These are phyloP conservation scores for Rheum nobile DNA, from an alignment of 148 eudicot species.

Conservation along the genomic window DNA sequence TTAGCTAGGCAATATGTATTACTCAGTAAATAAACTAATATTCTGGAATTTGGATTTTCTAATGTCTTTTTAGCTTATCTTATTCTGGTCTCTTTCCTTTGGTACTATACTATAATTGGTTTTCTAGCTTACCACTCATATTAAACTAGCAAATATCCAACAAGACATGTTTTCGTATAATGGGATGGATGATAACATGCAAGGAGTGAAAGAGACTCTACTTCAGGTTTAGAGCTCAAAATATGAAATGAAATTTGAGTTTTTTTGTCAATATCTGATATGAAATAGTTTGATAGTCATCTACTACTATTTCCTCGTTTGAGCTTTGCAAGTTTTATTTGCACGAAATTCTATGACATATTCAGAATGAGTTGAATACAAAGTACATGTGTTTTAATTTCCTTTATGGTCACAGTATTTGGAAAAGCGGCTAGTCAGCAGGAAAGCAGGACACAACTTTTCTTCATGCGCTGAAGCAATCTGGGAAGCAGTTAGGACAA, in stretches of 20 bases:
- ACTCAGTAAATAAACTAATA: not conserved
- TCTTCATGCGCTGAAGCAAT: conserved; percentile 38
- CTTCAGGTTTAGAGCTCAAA: not conserved
- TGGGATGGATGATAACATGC: not conserved
- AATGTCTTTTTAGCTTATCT: not conserved
- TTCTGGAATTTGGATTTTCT: not conserved
- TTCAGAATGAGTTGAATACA: no score
- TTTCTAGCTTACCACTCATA: not conserved
- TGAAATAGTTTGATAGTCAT: not conserved
- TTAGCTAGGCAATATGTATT: not conserved
- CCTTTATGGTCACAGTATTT: conserved; percentile 40
- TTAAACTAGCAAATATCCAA: not conserved
- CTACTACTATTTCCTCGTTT: not conserved
- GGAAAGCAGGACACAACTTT: conserved; percentile 19
- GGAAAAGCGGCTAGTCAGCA: conserved; percentile 48
- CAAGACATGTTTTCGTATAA: not conserved
- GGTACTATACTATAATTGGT: not conserved
- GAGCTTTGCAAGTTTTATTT: not conserved
- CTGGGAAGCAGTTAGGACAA: conserved; percentile 80
- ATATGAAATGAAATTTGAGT: not conserved
- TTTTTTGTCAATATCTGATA: not conserved
- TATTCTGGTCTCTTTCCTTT: not conserved
- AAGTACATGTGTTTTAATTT: not conserved
- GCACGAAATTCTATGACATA: no score
- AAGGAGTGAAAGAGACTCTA: not conserved